Base-by-base conservation (phyloP, 257 asterid genomes). In the Nicotiana knightiana region DNA sequence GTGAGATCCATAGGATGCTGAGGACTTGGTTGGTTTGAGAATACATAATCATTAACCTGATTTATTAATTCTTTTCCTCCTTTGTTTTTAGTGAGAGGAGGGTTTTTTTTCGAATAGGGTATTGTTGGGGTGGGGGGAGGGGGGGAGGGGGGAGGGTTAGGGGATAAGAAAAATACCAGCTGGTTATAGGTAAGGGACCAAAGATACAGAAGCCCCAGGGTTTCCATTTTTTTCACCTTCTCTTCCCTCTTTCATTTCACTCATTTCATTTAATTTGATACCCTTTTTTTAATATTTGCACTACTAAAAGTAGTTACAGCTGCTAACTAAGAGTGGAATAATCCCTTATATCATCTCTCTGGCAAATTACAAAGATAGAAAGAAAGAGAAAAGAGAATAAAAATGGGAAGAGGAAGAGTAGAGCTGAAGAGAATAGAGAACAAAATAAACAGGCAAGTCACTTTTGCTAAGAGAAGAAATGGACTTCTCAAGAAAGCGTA, bases 381-480 rank as follows among this genome's bases (percentile, higher is more conserved):
- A 76, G 48, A 57, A 21, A 67, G 32, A 70, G 61, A 43, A 67
- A 43, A 70, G 61, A 43, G 2, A 35, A 39, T 1, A 59, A 51
- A 57, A 10, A 81, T 77, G 86, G 85, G 85, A 55, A 85, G 82
- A 28, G 80, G 77, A n/a, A 78, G 80, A 78, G 87, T 80, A 15
- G 85, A 77, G 68, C 57, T 85, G 82, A 81, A 84, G 86, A 85
- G 89, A 80, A 79, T 86, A 75, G 88, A 86, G 62, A 86, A 86
- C 85, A 86, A 86, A 76, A 86, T 86, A 86, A 86, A 86, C 83
- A 86, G 88, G 77, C 88, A 86, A 54, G 88, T 86, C 6, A 86
- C 88, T 26, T 86, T 86, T 86, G 88, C 88, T 59, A 86, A 86
- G 86, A 86, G 88, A 76, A 86, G 88, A 86, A 86, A 86, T 86